These are phyloP conservation scores for Syzygium aqueum DNA, from an alignment of 345 rosid species.

Conservation along the genomic window DNA sequence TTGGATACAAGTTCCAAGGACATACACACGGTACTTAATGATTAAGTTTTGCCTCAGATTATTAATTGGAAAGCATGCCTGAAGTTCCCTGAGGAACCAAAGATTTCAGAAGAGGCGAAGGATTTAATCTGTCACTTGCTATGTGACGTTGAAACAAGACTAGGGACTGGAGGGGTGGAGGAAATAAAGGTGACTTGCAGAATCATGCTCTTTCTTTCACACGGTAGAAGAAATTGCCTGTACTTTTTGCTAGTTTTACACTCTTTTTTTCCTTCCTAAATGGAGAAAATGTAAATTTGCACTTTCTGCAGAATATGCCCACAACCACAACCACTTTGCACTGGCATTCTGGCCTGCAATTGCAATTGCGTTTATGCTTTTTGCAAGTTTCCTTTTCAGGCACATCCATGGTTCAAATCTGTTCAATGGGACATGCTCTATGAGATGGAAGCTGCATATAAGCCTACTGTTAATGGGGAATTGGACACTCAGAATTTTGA, in stretches of 20 bases:
- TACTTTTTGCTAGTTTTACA: neutral
- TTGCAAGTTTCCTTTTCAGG: constrained; percentile 29
- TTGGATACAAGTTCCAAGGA: neutral
- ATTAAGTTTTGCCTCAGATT: constrained; percentile 40
- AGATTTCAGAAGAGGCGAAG: constrained; percentile 74
- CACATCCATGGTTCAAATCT: constrained; percentile 74
- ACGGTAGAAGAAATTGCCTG: neutral
- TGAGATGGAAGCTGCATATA: constrained; percentile 82
- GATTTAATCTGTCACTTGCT: constrained; percentile 85
- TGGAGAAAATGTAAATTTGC: neutral
- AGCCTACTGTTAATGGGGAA: constrained; percentile 82
- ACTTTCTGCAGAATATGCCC: neutral
- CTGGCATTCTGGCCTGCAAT: neutral
- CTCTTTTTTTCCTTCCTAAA: neutral
- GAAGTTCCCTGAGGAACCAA: constrained; percentile 91
- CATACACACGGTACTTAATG: constrained; percentile 4
- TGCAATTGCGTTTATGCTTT: neutral
- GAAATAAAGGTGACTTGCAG: constrained; percentile 60
- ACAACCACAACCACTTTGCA: neutral
- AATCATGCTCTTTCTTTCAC: neutral
- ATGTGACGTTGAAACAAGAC: constrained; percentile 83
- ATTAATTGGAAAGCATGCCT: constrained; percentile 90
- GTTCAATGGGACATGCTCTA: constrained; percentile 80
- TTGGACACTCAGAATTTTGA: constrained; percentile 96
- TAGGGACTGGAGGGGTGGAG: constrained; percentile 86